Conservation (phyloP, 441 rosid genomes). For the Biscutella laevigata region DNA sequence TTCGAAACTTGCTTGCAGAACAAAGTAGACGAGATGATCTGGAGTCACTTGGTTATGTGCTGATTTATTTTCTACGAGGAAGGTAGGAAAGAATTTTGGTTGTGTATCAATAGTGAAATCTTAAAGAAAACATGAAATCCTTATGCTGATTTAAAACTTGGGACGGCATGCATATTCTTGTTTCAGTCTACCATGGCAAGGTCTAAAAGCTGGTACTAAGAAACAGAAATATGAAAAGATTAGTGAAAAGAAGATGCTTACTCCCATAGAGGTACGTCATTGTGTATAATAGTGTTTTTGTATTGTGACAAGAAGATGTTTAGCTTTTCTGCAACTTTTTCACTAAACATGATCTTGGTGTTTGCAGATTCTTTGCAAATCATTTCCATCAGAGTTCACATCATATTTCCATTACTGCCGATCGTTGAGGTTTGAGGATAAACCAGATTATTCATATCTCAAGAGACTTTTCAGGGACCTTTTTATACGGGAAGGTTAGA, state of each 20-base stretch:
- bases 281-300: not conserved
- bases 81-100: conserved; percentile 26
- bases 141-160: not conserved
- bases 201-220: conserved; percentile 54
- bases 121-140: not conserved
- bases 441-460: conserved; percentile 62
- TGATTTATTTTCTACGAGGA: conserved; percentile 51
- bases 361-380: conserved; percentile 52
- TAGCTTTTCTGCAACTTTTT: not conserved
- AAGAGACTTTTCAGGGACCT: conserved; percentile 61
- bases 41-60: conserved; percentile 49
- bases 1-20: conserved; percentile 26
- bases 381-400: conserved; percentile 57
- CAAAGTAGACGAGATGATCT: conserved; percentile 53
- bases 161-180: not conserved
- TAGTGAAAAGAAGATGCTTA: conserved; percentile 53
- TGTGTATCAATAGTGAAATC: not conserved
- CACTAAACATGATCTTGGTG: not conserved
- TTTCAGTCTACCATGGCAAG: conserved; percentile 59
- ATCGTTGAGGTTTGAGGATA: conserved; percentile 58
- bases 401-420: conserved; percentile 67
- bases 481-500: conserved; percentile 56
- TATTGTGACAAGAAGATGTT: not conserved
- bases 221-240: conserved; percentile 59
- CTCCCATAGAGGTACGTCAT: conserved; percentile 43